phyloP scores from a whole-genome alignment of 192 early-diverging fungal genomes.

The Lobosporangium transversale region DNA sequence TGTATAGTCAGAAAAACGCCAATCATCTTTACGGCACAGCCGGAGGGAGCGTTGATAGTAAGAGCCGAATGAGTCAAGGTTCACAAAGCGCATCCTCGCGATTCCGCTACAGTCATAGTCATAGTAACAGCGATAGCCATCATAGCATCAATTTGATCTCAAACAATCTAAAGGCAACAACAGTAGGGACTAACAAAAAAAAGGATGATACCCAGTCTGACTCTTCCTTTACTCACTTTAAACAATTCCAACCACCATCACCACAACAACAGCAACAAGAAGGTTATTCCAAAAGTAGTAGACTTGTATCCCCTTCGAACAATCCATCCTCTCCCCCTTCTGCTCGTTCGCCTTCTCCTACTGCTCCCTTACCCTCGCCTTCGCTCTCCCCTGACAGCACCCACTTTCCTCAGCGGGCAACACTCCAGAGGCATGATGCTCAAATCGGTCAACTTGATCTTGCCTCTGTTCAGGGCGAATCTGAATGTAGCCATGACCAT shows the following conservation, averaged over 20 bases:
- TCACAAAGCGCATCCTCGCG: neutral
- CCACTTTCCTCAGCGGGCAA: conserved; percentile 18
- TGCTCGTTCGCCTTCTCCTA: conserved; percentile 9
- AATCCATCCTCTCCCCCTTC: conserved; percentile 1
- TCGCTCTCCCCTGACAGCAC: conserved; percentile 10
- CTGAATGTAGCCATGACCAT: conserved; percentile 5
- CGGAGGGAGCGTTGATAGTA: conserved; percentile 17
- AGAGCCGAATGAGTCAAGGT: conserved; percentile 1
- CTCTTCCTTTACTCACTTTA: conserved; percentile 11
- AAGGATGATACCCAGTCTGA: conserved; percentile 1
- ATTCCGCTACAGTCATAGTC: conserved; percentile 25
- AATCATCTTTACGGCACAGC: neutral
- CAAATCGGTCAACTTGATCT: neutral
- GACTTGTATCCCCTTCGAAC: neutral
- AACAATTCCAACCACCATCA: conserved; percentile 7
- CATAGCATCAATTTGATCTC: conserved; percentile 28
- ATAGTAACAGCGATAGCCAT: conserved; percentile 41
- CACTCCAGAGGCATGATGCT: neutral
- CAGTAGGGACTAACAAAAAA: neutral
- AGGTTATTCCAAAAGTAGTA: neutral
- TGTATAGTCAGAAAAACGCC: conserved; percentile 5
- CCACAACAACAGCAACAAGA: conserved; percentile 3
- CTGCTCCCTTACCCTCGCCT: conserved; percentile 15
- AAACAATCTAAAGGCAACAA: conserved; percentile 22
- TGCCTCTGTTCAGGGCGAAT: conserved; percentile 7